Conservation (phyloP, 441 rosid species). For the Populus trichocarpa region DNA sequence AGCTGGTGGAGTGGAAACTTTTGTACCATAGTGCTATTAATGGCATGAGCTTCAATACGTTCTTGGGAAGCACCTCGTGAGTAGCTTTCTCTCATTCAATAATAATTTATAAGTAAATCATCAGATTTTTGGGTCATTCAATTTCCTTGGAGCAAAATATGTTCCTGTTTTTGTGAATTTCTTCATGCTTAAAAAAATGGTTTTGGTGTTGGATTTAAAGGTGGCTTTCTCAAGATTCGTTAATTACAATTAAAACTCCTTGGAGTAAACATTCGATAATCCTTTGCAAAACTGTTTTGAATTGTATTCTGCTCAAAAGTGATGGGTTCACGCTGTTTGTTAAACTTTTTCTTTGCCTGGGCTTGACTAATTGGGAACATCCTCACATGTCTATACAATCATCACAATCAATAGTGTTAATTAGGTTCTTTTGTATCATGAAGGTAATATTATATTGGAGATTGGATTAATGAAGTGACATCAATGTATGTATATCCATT, state of each 20-base stretch:
- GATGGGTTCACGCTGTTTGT: background rate
- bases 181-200: background rate
- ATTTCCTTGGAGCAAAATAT: background rate
- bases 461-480: no score
- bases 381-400: background rate
- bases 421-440: background rate
- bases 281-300: background rate
- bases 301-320: background rate
- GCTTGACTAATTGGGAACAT: background rate
- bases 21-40: constrained; percentile 71
- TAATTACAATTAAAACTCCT: background rate
- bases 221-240: background rate
- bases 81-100: constrained; percentile 28
- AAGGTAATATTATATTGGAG: no score
- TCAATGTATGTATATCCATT: no score
- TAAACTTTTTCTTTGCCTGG: background rate
- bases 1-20: constrained; percentile 79
- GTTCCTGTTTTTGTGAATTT: background rate
- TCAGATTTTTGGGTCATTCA: background rate
- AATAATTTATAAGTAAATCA: background rate
- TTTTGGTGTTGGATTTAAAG: background rate
- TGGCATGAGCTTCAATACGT: constrained; percentile 86
- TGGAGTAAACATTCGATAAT: background rate
- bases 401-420: background rate
- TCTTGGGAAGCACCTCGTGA: constrained; percentile 66